These are phyloP conservation scores for Skeletonema potamos DNA, from an alignment of 108 stramenopile genomes.

Conservation along the genomic window DNA sequence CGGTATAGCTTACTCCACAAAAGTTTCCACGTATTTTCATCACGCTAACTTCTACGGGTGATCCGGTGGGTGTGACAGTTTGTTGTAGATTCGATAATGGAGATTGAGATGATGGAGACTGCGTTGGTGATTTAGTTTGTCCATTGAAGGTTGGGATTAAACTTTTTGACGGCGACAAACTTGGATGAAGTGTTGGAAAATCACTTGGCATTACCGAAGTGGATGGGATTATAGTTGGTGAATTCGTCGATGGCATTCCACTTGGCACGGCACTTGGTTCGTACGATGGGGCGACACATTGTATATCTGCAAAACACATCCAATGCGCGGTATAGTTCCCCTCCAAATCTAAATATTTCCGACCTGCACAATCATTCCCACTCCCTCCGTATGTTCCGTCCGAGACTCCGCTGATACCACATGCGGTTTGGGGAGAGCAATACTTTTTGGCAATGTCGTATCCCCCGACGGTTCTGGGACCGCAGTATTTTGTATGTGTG, in stretches of 20 bases:
- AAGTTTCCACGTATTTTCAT: slow-evolving; percentile 1
- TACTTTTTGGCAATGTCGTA: background rate
- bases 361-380: background rate
- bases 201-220: background rate
- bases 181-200: background rate
- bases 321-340: background rate
- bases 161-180: background rate
- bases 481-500: background rate
- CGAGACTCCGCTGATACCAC: background rate
- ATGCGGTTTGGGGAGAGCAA: background rate
- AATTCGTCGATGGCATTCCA: background rate
- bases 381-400: background rate
- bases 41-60: background rate
- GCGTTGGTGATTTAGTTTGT: background rate
- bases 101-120: background rate
- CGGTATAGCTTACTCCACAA: background rate
- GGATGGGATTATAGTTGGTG: too few relatives aligned
- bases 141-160: background rate
- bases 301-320: background rate
- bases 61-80: background rate
- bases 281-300: background rate
- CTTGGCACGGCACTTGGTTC: background rate
- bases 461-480: background rate
- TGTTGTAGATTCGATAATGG: background rate
- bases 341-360: background rate